These are phyloP conservation scores for Trypanosoma platydactyli DNA, from an alignment of 208 protist genomes.

Conservation along the genomic window DNA sequence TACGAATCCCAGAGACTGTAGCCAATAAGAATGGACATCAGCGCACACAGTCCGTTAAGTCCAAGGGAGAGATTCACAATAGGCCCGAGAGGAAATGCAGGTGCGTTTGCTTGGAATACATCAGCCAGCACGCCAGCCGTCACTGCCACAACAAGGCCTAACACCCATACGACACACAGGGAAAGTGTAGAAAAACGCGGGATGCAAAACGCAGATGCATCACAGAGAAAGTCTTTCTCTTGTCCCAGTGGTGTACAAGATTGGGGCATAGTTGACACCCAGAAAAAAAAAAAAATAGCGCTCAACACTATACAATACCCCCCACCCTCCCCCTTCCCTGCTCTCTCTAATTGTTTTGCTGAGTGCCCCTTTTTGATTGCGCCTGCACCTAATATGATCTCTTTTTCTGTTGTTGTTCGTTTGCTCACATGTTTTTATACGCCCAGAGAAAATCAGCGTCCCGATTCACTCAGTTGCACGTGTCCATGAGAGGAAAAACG, in stretches of 20 bases:
- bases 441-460: too few relatives aligned
- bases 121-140: conserved; percentile 56
- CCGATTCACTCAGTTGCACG: too few relatives aligned
- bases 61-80: conserved; percentile 41
- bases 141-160: conserved; percentile 46
- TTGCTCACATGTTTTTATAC: too few relatives aligned
- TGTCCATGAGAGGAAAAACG: too few relatives aligned
- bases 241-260: background rate
- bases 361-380: too few relatives aligned
- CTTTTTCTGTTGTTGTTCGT: too few relatives aligned
- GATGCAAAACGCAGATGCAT: conserved; percentile 2
- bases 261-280: background rate
- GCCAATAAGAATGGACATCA: conserved; percentile 60
- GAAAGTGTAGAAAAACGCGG: conserved; percentile 67
- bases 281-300: background rate
- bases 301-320: background rate
- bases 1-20: conserved; percentile 48
- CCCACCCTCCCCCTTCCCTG: too few relatives aligned
- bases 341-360: background rate
- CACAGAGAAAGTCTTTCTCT: background rate
- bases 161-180: conserved; percentile 49
- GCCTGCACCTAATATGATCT: too few relatives aligned
- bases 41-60: conserved; percentile 40
- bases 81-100: conserved; percentile 55
- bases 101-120: conserved; percentile 49